Evolutionary conservation across 2,329 filamentous ascomycete genomes (phyloP), one percentile per base, ranked within the genome.

Genomic region (Colletotrichum falcatum): DNA sequence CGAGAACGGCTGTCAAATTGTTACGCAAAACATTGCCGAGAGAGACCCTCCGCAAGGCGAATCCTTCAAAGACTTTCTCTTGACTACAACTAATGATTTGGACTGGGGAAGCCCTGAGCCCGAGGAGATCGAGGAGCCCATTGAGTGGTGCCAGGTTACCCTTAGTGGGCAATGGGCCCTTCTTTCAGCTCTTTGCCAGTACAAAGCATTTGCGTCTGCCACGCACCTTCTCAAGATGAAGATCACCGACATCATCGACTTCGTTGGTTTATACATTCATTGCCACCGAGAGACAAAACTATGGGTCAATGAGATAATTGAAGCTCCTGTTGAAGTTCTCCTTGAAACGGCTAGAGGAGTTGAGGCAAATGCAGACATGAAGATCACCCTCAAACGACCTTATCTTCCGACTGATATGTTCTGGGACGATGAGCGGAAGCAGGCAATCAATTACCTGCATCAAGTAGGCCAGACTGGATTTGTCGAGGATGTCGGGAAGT

Each of bases 321-420:
- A 73, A 28, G 74, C 53, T 28, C 3, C 42, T 14, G 42, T 46
- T 11, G 42, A 20, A 33, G 51, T 26, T 39, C 51, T 70, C 44
- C 48, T 62, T 73, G 2, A 30, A 44, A 3, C 60, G 69, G 20
- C 69, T 23, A 44, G 64, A 72, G 14, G 64, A 51, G 4, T 65
- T 70, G 6, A 61, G 74, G 2, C 33, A 55, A 5, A 51, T 70
- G 8, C 58, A 75, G 26, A 61, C 77, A 3, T 51, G 18, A 23
- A 35, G 28, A 26, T 37, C 12, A 46, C 67, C 20, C 39, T 74
- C 12, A 30, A 66, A 20, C 76, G 76, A 0, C 78, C 78, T 3
- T 16, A 5, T 2, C 68, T 79, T 8, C 70, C 65, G 11, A 78
- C 76, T 0, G 77, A 80, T 35, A 20, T 39, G 1, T 49, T 79